Evolutionary conservation across 164 flowering plant species (phyloP).

Genomic region (Platanus orientalis): DNA sequence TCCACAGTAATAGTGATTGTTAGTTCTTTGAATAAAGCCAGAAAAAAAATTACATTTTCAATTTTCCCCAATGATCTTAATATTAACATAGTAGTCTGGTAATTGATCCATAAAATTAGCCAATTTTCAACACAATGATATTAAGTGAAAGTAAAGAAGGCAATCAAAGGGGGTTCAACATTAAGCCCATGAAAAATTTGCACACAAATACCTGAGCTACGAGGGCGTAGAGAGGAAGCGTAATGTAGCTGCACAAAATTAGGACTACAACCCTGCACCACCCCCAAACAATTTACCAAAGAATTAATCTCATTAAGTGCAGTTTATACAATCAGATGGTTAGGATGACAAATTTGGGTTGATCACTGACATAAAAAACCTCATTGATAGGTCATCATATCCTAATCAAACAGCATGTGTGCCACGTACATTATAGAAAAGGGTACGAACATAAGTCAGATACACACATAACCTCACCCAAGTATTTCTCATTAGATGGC

Average conservation of each 20-base stretch:
- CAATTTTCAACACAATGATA: too few relatives aligned
- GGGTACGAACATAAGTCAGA: too few relatives aligned
- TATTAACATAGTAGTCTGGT: not conserved
- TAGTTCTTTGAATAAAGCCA: conserved; percentile 20
- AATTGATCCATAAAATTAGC: too few relatives aligned
- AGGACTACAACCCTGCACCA: conserved; percentile 33
- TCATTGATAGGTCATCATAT: too few relatives aligned
- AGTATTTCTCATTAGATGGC: not conserved
- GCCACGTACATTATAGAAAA: too few relatives aligned
- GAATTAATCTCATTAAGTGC: not conserved
- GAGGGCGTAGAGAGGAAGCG: not conserved
- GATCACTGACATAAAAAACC: too few relatives aligned
- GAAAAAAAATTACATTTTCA: too few relatives aligned
- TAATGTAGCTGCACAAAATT: not conserved
- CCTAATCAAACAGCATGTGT: too few relatives aligned
- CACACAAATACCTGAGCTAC: not conserved
- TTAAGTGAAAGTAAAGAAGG: conserved; percentile 75
- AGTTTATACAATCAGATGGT: too few relatives aligned
- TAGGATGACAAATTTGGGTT: too few relatives aligned
- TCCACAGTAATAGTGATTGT: too few relatives aligned
- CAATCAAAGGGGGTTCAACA: conserved; percentile 9
- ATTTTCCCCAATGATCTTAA: conserved; percentile 36
- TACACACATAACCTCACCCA: not conserved
- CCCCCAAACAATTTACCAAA: not conserved
- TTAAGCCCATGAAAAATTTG: too few relatives aligned